Evolutionary conservation across 2,329 filamentous ascomycete species (phyloP).

Genomic region (Ilyonectria destructans): DNA sequence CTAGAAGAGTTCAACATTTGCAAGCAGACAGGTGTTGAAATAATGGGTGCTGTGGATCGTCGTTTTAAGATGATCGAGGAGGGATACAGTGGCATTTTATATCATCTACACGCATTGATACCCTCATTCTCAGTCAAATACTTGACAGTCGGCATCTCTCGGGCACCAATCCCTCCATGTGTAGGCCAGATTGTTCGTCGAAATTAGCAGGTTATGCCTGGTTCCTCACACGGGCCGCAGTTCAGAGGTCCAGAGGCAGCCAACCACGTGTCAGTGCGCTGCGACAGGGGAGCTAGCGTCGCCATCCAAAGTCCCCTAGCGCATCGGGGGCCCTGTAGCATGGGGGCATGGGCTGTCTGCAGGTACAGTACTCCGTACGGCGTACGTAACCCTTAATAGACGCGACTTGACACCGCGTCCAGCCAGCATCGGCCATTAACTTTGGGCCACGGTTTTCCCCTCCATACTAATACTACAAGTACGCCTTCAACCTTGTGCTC

Average conservation of each 20-base stretch:
- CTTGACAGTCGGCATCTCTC: not conserved
- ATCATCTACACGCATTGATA: not conserved
- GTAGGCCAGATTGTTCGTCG: not conserved
- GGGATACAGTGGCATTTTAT: not conserved
- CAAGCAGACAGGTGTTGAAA: not conserved
- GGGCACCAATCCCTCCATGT: not conserved
- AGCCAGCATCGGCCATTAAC: conserved; percentile 6
- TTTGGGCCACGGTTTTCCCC: conserved; percentile 31
- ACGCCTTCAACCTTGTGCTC: conserved; percentile 3
- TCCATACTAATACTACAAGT: not conserved
- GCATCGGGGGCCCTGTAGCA: conserved; percentile 5
- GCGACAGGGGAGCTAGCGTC: conserved; percentile 2
- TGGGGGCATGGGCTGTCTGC: conserved; percentile 6
- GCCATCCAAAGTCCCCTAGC: conserved; percentile 7
- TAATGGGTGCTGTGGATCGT: not conserved
- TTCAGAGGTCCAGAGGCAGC: conserved; percentile 2
- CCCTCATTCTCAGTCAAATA: not conserved
- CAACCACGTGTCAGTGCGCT: conserved; percentile 22
- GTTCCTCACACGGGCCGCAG: not conserved
- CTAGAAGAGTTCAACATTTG: not conserved
- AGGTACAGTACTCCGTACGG: conserved; percentile 10
- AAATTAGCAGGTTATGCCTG: not conserved
- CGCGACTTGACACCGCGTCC: conserved; percentile 22
- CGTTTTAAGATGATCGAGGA: not conserved
- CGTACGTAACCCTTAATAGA: not conserved